phyloP scores from a whole-genome alignment of 208 protist species.

The Leishmania tropica region DNA sequence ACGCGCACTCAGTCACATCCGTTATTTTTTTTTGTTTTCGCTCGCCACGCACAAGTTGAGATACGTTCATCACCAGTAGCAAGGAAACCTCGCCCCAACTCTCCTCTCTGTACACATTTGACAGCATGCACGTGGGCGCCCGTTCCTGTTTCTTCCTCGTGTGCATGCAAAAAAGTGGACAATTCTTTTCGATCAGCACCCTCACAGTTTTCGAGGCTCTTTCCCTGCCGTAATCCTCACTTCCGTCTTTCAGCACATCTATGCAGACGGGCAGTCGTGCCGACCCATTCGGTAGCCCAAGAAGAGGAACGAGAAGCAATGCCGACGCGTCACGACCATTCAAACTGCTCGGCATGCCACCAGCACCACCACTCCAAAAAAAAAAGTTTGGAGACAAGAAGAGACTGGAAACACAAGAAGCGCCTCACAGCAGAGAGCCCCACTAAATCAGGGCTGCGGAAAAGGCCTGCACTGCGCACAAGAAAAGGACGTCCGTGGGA shows the following conservation, averaged over 20 bases:
- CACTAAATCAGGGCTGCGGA: neutral
- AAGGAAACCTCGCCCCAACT: neutral
- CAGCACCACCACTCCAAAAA: too few species aligned
- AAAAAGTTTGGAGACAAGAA: too few species aligned
- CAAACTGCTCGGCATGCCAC: neutral
- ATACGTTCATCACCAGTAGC: neutral
- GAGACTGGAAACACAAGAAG: neutral
- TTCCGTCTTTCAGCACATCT: neutral
- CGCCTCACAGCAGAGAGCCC: neutral
- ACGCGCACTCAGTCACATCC: neutral
- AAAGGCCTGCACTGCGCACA: neutral
- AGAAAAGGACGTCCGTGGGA: neutral
- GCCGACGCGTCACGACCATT: neutral
- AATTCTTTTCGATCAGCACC: neutral
- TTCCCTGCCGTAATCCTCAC: neutral
- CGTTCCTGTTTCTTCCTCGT: neutral
- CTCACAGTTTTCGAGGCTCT: neutral
- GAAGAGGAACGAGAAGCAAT: neutral
- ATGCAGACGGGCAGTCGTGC: too few species aligned
- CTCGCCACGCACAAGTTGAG: neutral
- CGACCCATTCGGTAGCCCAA: neutral
- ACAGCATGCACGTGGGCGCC: neutral
- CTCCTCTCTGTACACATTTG: neutral
- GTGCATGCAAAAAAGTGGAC: neutral
- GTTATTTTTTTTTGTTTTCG: neutral